These are phyloP conservation scores for Xylogone sp. DNA, from an alignment of 2,329 filamentous ascomycete species.

Conservation along the genomic window DNA sequence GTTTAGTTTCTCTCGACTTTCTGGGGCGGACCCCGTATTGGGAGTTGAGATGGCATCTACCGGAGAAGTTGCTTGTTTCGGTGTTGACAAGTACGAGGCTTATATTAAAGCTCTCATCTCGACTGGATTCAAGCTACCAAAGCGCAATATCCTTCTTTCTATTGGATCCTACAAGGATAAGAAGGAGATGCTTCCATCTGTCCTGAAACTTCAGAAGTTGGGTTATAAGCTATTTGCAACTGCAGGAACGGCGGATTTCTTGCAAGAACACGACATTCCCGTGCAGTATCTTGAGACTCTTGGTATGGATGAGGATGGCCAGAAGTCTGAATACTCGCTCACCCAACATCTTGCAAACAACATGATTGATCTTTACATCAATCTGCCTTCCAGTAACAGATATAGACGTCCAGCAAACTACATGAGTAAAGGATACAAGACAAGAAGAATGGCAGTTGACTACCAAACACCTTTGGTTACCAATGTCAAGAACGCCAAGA, in stretches of 20 bases:
- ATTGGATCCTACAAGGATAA: conserved; percentile 99
- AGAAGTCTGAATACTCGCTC: conserved; percentile 93
- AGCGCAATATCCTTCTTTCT: conserved; percentile 91
- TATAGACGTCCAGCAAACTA: conserved; percentile 96
- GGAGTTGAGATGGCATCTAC: conserved; percentile 99
- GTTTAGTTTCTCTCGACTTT: conserved; percentile 97
- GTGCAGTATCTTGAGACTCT: conserved; percentile 94
- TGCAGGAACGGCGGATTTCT: conserved; percentile 92
- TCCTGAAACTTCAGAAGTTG: conserved; percentile 82
- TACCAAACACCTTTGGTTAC: conserved; percentile 96
- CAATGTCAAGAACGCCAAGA: conserved; percentile 99
- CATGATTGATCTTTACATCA: conserved; percentile 98
- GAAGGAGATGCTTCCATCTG: conserved; percentile 91
- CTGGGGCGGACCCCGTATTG: conserved; percentile 90
- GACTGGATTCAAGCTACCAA: conserved; percentile 93
- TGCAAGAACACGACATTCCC: conserved; percentile 86
- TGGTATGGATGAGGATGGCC: conserved; percentile 70
- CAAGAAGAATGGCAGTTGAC: conserved; percentile 91
- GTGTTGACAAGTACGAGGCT: conserved; percentile 92
- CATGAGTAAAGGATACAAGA: conserved; percentile 96
- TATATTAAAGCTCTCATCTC: conserved; percentile 96
- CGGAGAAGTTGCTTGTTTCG: conserved; percentile 96
- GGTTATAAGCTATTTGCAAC: conserved; percentile 97
- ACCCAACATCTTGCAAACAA: conserved; percentile 97
- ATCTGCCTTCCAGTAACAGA: conserved; percentile 96